Conservation (phyloP, 345 rosid genomes). For the Ceriops zippeliana region DNA sequence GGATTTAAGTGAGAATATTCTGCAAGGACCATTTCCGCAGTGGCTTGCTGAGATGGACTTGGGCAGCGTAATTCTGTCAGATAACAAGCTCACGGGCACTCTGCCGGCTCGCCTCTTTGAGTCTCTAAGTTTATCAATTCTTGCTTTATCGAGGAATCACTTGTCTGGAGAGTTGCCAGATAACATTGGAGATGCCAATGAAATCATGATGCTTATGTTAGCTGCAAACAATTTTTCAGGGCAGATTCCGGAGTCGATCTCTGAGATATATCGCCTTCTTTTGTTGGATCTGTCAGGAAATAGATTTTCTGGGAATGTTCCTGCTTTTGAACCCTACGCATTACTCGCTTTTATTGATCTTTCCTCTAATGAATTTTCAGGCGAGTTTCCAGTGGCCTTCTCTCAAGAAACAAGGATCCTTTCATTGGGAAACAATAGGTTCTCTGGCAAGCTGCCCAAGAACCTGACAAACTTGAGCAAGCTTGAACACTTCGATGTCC, state of each 20-base stretch:
- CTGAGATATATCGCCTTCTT: constrained; percentile 28
- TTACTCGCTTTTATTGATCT: constrained; percentile 27
- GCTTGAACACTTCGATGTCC: constrained; percentile 32
- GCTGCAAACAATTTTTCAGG: constrained; percentile 33
- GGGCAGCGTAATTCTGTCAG: constrained; percentile 30
- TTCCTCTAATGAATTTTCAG: constrained; percentile 33
- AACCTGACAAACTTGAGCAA: constrained; percentile 27
- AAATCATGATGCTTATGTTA: constrained; percentile 25
- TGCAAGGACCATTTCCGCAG: constrained; percentile 35
- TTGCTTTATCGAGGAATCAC: constrained; percentile 39
- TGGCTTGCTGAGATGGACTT: constrained; percentile 38
- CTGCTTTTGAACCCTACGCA: constrained; percentile 18
- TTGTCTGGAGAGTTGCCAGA: constrained; percentile 41
- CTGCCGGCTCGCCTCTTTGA: constrained; percentile 39
- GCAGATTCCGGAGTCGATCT: constrained; percentile 27
- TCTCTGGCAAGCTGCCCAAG: constrained; percentile 27
- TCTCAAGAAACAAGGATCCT: constrained; percentile 22
- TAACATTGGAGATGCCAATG: constrained; percentile 27
- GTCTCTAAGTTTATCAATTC: constrained; percentile 13
- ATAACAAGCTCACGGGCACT: constrained; percentile 40
- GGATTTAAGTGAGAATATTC: constrained; percentile 42
- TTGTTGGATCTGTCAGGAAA: constrained; percentile 31
- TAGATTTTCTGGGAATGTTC: constrained; percentile 28
- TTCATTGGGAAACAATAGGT: constrained; percentile 24
- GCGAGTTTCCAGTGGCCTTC: constrained; percentile 29